These are phyloP conservation scores for Astrephomene gubernaculifera DNA, from an alignment of 139 green algal species.

Conservation along the genomic window DNA sequence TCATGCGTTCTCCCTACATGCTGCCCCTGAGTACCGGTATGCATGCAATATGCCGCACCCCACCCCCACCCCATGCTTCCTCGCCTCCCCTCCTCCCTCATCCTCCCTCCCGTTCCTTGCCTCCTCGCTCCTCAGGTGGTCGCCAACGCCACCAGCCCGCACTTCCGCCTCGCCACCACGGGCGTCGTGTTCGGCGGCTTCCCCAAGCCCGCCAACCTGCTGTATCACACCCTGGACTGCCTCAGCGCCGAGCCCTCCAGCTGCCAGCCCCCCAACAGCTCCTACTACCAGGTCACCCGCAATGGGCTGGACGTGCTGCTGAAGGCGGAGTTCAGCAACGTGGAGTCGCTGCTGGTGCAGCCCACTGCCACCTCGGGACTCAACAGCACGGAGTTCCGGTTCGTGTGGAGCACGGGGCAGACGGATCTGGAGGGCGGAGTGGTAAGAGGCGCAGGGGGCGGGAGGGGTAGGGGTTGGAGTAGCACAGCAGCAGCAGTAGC, in stretches of 20 bases:
- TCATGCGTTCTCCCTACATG: no score
- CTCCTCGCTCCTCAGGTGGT: not conserved
- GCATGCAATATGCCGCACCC: not conserved
- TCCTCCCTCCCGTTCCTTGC: not conserved
- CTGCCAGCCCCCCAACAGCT: not conserved
- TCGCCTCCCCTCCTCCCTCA: not conserved
- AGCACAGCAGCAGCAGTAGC: not conserved
- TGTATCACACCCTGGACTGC: not conserved
- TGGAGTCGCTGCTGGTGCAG: not conserved
- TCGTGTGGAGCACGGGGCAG: not conserved
- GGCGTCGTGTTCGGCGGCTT: slow-evolving; percentile 12
- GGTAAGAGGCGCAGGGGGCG: no score
- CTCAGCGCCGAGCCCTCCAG: not conserved
- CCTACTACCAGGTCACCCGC: slow-evolving; percentile 8
- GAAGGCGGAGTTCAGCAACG: not conserved
- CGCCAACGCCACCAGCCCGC: not conserved
- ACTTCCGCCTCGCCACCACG: not conserved
- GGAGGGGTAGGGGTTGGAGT: not conserved
- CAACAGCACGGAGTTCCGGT: slow-evolving; percentile 23
- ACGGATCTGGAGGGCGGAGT: not conserved
- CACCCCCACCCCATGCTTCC: not conserved
- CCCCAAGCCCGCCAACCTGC: not conserved
- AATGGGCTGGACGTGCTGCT: slow-evolving; percentile 38
- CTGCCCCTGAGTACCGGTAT: no score
- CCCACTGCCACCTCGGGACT: not conserved